Evolutionary conservation across 2,329 filamentous ascomycete genomes (phyloP), one percentile per base, ranked within the genome.

Genomic region (Pseudonectria buxi): DNA sequence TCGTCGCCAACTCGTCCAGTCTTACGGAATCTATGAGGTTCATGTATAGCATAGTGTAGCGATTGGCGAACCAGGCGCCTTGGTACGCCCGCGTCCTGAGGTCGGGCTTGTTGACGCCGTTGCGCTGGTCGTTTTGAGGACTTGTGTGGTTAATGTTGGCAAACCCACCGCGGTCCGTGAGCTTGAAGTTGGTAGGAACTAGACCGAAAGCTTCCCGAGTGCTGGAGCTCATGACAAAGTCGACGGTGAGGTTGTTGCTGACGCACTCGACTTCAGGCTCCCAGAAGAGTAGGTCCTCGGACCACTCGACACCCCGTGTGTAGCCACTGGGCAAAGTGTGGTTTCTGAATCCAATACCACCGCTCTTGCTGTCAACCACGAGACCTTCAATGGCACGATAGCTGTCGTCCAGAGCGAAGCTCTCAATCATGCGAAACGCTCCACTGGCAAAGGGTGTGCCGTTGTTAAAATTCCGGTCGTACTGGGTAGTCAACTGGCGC

Each of bases 241-340:
- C 63, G 4, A 71, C 33, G 0, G 65, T 67, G 3, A 64, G 40
- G 37, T 68, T 68, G 2, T 56, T 62, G 33, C 65, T 51, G 6
- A 69, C 63, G 38, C 68, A 71, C 5, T 51, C 46, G 1, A 64
- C 63, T 15, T 65, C 59, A 1, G 68, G 69, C 40, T 69, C 60
- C 10, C 71, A 41, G 42, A 68, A 72, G 0, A 72, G 57, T 5
- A 72, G 30, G 35, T 72, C 67, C 37, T 74, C 69, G 0, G 53
- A 51, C 68, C 68, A 72, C 2, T 47, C 53, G 6, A 55, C 62
- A 0, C 67, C 68, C 27, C 54, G 56, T 2, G 40, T 18, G 2
- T 58, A 40, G 1, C 46, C 48, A 1, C 42, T 28, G 2, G 68
- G 68, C 0, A 57, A 37, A 0, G 59, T 68, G 38, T 69, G 66